A percentile compares a stretch with the other conserved stretches of the same genome.
Evolutionary conservation across 2,329 filamentous ascomycete species (phyloP).

Genomic region (Trichoderma sp.): DNA sequence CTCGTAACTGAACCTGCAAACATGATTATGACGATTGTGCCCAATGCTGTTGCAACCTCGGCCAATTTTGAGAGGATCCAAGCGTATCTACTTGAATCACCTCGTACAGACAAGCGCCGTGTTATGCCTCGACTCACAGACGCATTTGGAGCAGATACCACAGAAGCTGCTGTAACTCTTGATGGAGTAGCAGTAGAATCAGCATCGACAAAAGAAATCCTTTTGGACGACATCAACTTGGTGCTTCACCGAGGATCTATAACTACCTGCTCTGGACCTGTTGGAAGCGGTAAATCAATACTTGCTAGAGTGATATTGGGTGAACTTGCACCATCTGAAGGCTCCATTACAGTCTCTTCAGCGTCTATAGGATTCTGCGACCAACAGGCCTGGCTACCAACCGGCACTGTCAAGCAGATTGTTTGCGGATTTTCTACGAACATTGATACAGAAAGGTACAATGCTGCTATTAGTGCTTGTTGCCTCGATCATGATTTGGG

Average conservation of each 20-base stretch:
- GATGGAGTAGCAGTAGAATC: conserved; percentile 3
- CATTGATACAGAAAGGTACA: conserved; percentile 25
- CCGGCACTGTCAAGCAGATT: conserved; percentile 25
- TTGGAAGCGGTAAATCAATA: conserved; percentile 33
- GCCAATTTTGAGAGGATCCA: conserved; percentile 43
- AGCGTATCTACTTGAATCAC: conserved; percentile 32
- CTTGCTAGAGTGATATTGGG: conserved; percentile 28
- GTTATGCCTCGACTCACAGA: not conserved
- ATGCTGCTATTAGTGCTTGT: conserved; percentile 24
- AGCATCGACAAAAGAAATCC: not conserved
- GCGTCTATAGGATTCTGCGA: conserved; percentile 25
- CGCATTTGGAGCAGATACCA: too few relatives aligned
- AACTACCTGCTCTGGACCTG: conserved; percentile 30
- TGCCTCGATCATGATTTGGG: conserved; percentile 29
- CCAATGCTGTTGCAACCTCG: conserved; percentile 35
- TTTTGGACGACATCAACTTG: conserved; percentile 27
- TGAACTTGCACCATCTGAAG: conserved; percentile 16
- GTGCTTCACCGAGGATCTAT: conserved; percentile 28
- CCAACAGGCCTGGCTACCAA: conserved; percentile 28
- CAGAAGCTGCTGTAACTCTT: not conserved
- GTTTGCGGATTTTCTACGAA: conserved; percentile 23
- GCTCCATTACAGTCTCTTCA: conserved; percentile 11
- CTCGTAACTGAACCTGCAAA: conserved; percentile 46
- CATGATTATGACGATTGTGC: conserved; percentile 46
- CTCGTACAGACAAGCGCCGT: not conserved